Conservation (phyloP, 768 basidiomycete species). For the Boletales sp. region DNA sequence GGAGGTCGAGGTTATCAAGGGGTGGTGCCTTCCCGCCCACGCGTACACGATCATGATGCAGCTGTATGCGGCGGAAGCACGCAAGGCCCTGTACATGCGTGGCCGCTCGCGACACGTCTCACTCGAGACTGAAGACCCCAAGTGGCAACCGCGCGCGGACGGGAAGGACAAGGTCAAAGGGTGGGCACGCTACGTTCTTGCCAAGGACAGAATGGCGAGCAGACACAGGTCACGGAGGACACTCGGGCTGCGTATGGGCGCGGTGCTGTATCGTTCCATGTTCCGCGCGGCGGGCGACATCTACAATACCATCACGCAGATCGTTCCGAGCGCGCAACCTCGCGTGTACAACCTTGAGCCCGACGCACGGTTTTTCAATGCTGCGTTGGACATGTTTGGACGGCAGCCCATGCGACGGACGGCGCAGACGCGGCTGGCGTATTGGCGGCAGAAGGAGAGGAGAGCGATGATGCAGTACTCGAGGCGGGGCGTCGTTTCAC, state of each 20-base stretch:
- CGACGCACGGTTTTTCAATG: slow-evolving; percentile 70
- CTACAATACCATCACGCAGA: slow-evolving; percentile 19
- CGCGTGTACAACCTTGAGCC: slow-evolving; percentile 38
- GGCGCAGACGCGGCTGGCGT: slow-evolving; percentile 13
- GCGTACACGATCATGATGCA: slow-evolving; percentile 74
- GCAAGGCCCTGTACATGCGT: slow-evolving; percentile 20
- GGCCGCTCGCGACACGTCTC: slow-evolving; percentile 3
- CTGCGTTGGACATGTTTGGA: slow-evolving; percentile 46
- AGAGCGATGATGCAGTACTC: slow-evolving; percentile 27
- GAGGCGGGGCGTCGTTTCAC: slow-evolving; percentile 21
- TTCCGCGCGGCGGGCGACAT: slow-evolving; percentile 28
- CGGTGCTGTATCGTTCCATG: slow-evolving; percentile 37
- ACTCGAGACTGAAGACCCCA: slow-evolving; percentile 3
- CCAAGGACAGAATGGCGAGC: slow-evolving; percentile 16
- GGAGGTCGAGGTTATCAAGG: slow-evolving; percentile 26
- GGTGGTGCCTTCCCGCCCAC: slow-evolving; percentile 64
- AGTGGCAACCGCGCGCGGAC: slow-evolving; percentile 15
- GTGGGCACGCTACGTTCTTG: slow-evolving; percentile 34
- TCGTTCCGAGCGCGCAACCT: slow-evolving; percentile 23
- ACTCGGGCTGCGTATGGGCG: slow-evolving; percentile 28
- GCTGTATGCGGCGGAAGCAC: slow-evolving; percentile 49
- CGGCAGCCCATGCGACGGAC: slow-evolving; percentile 21
- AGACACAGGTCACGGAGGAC: slow-evolving; percentile 24
- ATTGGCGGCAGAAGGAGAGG: slow-evolving; percentile 30
- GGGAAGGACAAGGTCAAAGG: slow-evolving; percentile 28